These are phyloP conservation scores for Microbotryomycetes sp. DNA, from an alignment of 1,284 basidiomycete species.

Conservation along the genomic window DNA sequence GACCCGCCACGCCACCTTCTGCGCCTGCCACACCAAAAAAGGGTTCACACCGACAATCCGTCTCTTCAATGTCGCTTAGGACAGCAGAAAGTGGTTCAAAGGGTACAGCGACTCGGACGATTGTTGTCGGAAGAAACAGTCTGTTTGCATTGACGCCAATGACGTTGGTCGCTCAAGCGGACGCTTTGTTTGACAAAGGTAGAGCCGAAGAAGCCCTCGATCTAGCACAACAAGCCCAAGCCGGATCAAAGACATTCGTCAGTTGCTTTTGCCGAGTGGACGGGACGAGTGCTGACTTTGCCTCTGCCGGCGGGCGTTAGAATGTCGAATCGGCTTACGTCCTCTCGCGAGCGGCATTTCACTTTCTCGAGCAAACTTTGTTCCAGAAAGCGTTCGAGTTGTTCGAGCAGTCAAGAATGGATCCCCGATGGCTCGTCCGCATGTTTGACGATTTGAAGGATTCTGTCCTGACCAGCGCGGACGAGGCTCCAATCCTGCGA, in stretches of 20 bases:
- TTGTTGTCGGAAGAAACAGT: constrained; percentile 56
- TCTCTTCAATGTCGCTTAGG: constrained; percentile 11
- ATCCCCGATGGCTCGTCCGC: constrained; percentile 65
- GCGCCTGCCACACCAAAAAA: constrained; percentile 26
- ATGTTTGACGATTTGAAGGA: constrained; percentile 66
- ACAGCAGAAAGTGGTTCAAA: constrained; percentile 32
- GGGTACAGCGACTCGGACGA: constrained; percentile 41
- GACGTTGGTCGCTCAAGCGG: constrained; percentile 63
- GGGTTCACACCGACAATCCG: background rate
- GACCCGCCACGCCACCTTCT: constrained; percentile 38
- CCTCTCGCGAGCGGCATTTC: constrained; percentile 67
- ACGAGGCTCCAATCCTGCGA: constrained; percentile 53
- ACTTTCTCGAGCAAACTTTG: constrained; percentile 59
- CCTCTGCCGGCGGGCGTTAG: constrained; percentile 38
- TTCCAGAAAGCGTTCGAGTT: constrained; percentile 70
- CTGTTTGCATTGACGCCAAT: constrained; percentile 62
- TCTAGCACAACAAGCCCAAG: constrained; percentile 53
- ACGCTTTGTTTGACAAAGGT: constrained; percentile 59
- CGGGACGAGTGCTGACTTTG: constrained; percentile 6
- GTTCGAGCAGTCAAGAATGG: constrained; percentile 61
- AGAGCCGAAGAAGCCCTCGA: constrained; percentile 57
- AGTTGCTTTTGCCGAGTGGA: background rate
- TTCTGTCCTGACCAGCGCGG: constrained; percentile 39
- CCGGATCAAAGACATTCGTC: constrained; percentile 45
- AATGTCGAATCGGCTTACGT: constrained; percentile 62